These are phyloP conservation scores for Boletus eberwhitei DNA, from an alignment of 768 basidiomycete species.

Conservation along the genomic window DNA sequence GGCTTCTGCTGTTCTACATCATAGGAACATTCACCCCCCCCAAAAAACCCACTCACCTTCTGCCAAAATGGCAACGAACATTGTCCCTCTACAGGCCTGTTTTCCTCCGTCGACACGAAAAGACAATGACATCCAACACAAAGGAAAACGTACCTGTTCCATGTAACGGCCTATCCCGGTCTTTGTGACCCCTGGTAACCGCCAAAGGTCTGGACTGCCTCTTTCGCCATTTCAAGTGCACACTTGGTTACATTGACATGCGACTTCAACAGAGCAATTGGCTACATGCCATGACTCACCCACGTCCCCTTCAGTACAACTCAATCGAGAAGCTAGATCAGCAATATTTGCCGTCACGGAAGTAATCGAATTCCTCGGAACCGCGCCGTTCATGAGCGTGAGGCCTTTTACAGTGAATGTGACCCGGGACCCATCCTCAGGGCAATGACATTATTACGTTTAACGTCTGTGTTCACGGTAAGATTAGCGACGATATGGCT, in stretches of 20 bases:
- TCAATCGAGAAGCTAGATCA: neutral
- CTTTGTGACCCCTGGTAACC: constrained; percentile 68
- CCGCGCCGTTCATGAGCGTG: no score
- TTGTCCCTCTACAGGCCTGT: constrained; percentile 19
- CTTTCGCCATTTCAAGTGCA: no score
- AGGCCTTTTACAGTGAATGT: no score
- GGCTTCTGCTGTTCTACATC: constrained; percentile 47
- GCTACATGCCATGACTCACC: constrained; percentile 13
- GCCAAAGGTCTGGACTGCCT: constrained; percentile 37
- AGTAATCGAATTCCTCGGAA: no score
- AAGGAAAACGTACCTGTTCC: constrained; percentile 56
- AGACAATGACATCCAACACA: constrained; percentile 14
- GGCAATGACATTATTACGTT: no score
- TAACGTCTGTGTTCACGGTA: no score
- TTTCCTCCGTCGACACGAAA: neutral
- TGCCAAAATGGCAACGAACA: constrained; percentile 29
- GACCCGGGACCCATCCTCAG: no score
- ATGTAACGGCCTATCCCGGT: constrained; percentile 77
- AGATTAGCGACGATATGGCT: no score
- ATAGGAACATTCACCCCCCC: no score
- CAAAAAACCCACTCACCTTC: no score
- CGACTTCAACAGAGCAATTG: constrained; percentile 59
- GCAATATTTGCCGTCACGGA: no score
- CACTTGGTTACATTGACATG: no score
- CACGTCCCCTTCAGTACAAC: neutral